These are phyloP conservation scores for Skeletonema menzelii DNA, from an alignment of 108 stramenopile genomes.

Conservation along the genomic window DNA sequence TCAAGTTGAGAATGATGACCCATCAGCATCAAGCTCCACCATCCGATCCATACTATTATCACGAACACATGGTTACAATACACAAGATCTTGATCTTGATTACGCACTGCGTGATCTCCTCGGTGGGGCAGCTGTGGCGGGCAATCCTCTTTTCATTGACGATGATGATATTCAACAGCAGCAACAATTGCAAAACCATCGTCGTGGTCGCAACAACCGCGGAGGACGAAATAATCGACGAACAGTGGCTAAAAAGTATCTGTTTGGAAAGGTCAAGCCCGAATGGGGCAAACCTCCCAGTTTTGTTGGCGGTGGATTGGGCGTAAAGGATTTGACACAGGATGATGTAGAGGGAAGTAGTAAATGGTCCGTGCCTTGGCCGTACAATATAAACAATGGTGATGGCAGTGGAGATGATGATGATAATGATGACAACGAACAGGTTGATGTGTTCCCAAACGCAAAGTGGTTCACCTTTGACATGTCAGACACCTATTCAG, in stretches of 20 bases:
- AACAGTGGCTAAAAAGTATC: conserved; percentile 33
- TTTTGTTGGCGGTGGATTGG: conserved; percentile 79
- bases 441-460: background rate
- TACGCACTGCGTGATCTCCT: conserved; percentile 55
- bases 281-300: conserved; percentile 69
- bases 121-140: conserved; percentile 20
- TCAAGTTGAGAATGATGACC: background rate
- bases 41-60: conserved; percentile 26
- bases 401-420: conserved; percentile 3
- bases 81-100: conserved; percentile 65
- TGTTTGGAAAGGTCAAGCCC: conserved; percentile 68
- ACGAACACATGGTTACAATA: conserved; percentile 25
- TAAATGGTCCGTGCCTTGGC: conserved; percentile 60
- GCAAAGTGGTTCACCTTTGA: conserved; percentile 64
- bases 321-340: conserved; percentile 53
- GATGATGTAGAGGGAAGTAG: background rate
- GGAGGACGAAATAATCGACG: conserved; percentile 11
- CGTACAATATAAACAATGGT: conserved; percentile 43
- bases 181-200: conserved; percentile 17
- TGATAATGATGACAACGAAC: background rate
- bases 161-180: background rate
- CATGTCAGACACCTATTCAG: conserved; percentile 66
- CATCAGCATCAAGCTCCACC: background rate
- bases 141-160: background rate
- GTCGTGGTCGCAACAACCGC: background rate